Evolutionary conservation across 2,329 filamentous ascomycete species (phyloP).

Genomic region (Colletotrichum sp.): DNA sequence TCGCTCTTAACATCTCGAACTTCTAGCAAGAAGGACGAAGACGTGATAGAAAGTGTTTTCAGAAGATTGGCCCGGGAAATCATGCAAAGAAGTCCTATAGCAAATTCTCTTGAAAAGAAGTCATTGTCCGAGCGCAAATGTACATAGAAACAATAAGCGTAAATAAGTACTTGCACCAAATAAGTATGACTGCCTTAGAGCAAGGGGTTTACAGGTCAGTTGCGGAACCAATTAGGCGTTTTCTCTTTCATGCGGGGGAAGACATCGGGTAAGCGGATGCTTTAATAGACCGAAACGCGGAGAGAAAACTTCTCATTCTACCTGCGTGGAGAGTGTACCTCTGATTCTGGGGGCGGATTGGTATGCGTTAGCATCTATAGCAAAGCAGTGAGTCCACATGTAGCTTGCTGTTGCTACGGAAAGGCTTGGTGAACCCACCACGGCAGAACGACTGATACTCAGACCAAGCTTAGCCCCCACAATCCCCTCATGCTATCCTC

Average conservation of each 20-base stretch:
- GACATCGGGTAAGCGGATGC: not conserved
- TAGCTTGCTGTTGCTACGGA: not conserved
- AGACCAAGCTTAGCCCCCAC: not conserved
- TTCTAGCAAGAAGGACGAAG: not conserved
- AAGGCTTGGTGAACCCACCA: not conserved
- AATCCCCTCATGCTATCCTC: not conserved
- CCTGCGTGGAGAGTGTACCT: not conserved
- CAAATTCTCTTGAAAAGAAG: not conserved
- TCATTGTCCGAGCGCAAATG: not conserved
- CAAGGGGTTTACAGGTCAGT: not conserved
- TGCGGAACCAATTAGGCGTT: not conserved
- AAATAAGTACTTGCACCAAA: not conserved
- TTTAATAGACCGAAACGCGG: not conserved
- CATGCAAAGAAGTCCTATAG: fast-evolving
- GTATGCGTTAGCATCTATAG: not conserved
- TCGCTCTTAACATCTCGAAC: not conserved
- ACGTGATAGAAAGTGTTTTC: not conserved
- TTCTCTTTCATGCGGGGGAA: not conserved
- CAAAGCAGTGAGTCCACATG: not conserved
- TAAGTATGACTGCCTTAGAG: not conserved
- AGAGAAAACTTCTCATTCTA: not conserved
- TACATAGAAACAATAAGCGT: not conserved
- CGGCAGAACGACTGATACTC: not conserved
- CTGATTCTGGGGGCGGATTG: not conserved
- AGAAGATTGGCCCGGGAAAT: not conserved